These are phyloP conservation scores for Alliaria petiolata DNA, from an alignment of 345 rosid genomes.

Conservation along the genomic window DNA sequence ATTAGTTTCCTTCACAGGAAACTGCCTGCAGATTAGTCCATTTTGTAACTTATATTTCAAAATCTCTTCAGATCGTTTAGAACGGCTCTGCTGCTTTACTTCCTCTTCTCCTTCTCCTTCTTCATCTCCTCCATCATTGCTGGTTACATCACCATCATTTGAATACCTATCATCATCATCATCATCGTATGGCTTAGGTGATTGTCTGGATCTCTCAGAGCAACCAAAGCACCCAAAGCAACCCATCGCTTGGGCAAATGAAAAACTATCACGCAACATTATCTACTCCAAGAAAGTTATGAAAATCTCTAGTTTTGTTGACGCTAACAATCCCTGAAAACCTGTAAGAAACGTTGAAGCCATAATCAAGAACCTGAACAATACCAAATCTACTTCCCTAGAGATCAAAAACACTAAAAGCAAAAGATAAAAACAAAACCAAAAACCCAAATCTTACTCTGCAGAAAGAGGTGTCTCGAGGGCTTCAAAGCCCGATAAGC, in stretches of 20 bases:
- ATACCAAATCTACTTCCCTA: no score
- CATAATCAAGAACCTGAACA: neutral
- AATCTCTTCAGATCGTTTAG: slow-evolving; percentile 66
- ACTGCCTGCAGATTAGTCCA: slow-evolving; percentile 82
- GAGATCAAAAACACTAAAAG: neutral
- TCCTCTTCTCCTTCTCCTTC: slow-evolving; percentile 31
- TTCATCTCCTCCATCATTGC: slow-evolving; percentile 31
- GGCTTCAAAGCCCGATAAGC: slow-evolving; percentile 20
- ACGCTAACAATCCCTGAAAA: neutral
- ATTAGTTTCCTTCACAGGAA: slow-evolving; percentile 84
- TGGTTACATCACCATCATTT: slow-evolving; percentile 52
- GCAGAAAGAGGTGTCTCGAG: neutral
- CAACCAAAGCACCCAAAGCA: slow-evolving; percentile 67
- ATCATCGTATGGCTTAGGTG: slow-evolving; percentile 34
- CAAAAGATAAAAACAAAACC: neutral
- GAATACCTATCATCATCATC: slow-evolving; percentile 42
- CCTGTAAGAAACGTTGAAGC: neutral
- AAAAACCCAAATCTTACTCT: neutral
- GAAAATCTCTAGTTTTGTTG: neutral
- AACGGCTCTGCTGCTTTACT: slow-evolving; percentile 46
- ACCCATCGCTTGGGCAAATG: slow-evolving; percentile 41
- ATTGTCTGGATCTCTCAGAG: slow-evolving; percentile 52
- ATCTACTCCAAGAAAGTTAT: neutral
- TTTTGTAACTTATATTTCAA: slow-evolving; percentile 56
- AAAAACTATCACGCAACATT: slow-evolving; percentile 19